Evolutionary conservation across 768 basidiomycete genomes (phyloP).

Genomic region (Tylopilus rubrobrunneus): DNA sequence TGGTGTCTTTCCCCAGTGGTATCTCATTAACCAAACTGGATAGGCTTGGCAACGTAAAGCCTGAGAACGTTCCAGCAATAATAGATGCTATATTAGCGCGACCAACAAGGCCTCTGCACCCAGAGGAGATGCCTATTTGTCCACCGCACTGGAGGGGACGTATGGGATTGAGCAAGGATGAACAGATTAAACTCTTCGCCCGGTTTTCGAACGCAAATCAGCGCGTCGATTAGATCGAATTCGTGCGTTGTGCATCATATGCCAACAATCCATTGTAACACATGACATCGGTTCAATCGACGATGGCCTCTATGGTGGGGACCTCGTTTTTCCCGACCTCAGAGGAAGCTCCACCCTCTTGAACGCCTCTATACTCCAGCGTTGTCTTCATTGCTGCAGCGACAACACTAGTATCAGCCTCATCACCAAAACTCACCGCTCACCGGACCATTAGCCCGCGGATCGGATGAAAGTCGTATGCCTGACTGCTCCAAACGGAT

Average conservation of each 20-base stretch:
- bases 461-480: no score
- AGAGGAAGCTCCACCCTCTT: neutral
- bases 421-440: no score
- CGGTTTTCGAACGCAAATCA: neutral
- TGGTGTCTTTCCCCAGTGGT: neutral
- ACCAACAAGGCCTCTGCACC: conserved; percentile 26
- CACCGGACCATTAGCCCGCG: no score
- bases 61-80: conserved; percentile 52
- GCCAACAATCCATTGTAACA: neutral
- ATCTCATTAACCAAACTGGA: neutral
- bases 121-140: conserved; percentile 36
- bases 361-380: neutral
- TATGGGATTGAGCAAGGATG: conserved; percentile 60
- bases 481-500: no score
- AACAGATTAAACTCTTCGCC: conserved; percentile 43
- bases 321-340: neutral
- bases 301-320: neutral
- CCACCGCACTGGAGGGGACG: conserved; percentile 65
- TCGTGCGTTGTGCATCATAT: neutral
- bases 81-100: conserved; percentile 41
- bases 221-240: neutral
- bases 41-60: conserved; percentile 63
- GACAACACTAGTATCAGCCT: no score
- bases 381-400: no score
- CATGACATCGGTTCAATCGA: neutral